phyloP scores from a whole-genome alignment of 192 early-diverging fungal genomes.

The Gryganskiella cystojenkinii region DNA sequence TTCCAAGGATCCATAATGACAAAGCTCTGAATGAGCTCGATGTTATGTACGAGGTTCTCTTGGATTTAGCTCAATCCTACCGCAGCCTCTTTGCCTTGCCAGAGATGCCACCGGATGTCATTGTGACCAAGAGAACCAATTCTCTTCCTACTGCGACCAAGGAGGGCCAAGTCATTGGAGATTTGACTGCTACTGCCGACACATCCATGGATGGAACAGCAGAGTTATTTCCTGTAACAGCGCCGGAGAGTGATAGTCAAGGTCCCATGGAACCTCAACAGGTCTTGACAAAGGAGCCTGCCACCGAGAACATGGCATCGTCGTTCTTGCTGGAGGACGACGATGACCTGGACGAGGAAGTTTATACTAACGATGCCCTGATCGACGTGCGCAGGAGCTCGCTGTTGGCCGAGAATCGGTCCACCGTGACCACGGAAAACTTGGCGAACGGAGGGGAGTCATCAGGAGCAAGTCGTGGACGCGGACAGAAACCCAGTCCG shows the following conservation, averaged over 20 bases:
- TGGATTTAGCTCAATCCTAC: constrained; percentile 22
- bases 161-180: background rate
- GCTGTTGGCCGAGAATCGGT: constrained; percentile 12
- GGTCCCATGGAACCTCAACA: constrained; percentile 13
- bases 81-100: constrained; percentile 32
- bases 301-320: constrained; percentile 2
- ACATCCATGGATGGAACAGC: too few species aligned
- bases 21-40: constrained; percentile 33
- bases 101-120: constrained; percentile 22
- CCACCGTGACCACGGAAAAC: background rate
- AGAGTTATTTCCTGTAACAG: too few species aligned
- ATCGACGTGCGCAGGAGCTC: constrained; percentile 34
- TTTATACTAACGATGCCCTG: constrained; percentile 38
- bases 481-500: constrained; percentile 24
- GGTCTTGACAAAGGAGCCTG: constrained; percentile 21
- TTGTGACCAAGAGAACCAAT: constrained; percentile 31
- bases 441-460: too few species aligned
- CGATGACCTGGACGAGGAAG: constrained; percentile 47
- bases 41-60: constrained; percentile 8
- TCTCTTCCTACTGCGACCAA: constrained; percentile 22
- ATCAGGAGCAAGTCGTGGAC: constrained; percentile 4
- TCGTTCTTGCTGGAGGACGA: constrained; percentile 48
- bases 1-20: constrained; percentile 27
- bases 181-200: too few species aligned
- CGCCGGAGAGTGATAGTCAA: too few species aligned